Evolutionary conservation across 768 basidiomycete genomes (phyloP), one percentile per base, ranked within the genome.

Genomic region (Boletellus sp.): DNA sequence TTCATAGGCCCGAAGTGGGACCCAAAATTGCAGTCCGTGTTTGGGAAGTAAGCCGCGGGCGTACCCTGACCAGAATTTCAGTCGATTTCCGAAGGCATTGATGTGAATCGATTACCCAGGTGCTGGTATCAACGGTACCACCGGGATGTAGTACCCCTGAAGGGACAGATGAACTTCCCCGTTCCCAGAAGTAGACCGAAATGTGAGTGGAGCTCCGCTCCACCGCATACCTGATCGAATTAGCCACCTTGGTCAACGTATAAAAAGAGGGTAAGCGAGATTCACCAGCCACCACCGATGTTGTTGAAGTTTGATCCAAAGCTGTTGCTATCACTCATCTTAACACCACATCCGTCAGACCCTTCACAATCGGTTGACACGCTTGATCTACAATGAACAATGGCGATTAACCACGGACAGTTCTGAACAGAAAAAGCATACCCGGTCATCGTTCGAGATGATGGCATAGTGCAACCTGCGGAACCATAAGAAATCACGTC

Each of bases 161-260:
- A 11, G 75, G 75, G n/a, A 74, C 65, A n/a, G 54, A 55, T 1
- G 63, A 17, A 40, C 64, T 64, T n/a, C 64, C 60, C 23, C 75
- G 60, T 26, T 68, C 69, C 72, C 75, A 75, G 52, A 72, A 74
- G 60, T 66, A 76, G 28, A 72, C 53, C 26, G 67, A 64, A 23
- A 76, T 66, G 40, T 64, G 63, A 17, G 45, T 55, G 8, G 56
- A 38, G 13, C 54, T 62, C 22, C 68, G 58, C 44, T 70, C 65
- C 22, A 70, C 28, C 1, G 67, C 75, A 51, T 73, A 76, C 68
- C 70, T 63, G 32, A 12, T 47, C 3, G 19, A 9, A 33, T 46
- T 12, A 51, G 42, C 38, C 38, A 31, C 9, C 16, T 34, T 20
- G 26, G 39, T 8, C 3, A 15, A 16, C 17, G 3, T 7, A 15